phyloP scores from a whole-genome alignment of 441 rosid species.

The Hura crepitans region DNA sequence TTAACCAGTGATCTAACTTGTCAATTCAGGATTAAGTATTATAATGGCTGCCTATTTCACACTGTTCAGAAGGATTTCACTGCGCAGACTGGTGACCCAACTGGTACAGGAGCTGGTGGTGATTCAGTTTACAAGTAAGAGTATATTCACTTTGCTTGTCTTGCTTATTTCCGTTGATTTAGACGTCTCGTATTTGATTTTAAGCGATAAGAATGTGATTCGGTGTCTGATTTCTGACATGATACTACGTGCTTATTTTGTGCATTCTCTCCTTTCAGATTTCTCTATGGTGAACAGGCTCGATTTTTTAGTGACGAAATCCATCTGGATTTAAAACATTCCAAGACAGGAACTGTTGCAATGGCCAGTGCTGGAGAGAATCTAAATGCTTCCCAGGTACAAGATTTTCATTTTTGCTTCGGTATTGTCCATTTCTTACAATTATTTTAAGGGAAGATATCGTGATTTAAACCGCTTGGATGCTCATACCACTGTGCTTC shows the following conservation, averaged over 20 bases:
- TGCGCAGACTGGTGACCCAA: constrained; percentile 93
- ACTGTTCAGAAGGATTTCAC: constrained; percentile 91
- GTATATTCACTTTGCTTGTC: background rate
- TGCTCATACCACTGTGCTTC: constrained; percentile 21
- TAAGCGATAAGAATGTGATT: background rate
- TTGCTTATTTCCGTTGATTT: background rate
- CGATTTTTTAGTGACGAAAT: constrained; percentile 87
- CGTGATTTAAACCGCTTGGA: background rate
- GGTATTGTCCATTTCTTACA: background rate
- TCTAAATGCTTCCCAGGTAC: constrained; percentile 98
- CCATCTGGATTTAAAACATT: constrained; percentile 82
- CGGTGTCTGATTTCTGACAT: background rate
- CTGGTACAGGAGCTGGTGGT: constrained; percentile 78
- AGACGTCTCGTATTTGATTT: background rate
- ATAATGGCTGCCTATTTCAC: constrained; percentile 82
- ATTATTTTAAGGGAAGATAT: background rate
- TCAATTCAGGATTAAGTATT: constrained; percentile 66
- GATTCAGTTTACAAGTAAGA: constrained; percentile 84
- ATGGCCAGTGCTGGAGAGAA: constrained; percentile 98
- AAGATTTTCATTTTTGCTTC: constrained; percentile 9
- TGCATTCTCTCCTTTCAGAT: constrained; percentile 39
- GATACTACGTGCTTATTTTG: background rate
- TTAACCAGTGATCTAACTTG: background rate
- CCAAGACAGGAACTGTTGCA: constrained; percentile 80
- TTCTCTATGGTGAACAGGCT: constrained; percentile 85